Evolutionary conservation across 23 red algal species (phyloP), one percentile per base, ranked within the genome.

Genomic region (Pyropia yezoensis): DNA sequence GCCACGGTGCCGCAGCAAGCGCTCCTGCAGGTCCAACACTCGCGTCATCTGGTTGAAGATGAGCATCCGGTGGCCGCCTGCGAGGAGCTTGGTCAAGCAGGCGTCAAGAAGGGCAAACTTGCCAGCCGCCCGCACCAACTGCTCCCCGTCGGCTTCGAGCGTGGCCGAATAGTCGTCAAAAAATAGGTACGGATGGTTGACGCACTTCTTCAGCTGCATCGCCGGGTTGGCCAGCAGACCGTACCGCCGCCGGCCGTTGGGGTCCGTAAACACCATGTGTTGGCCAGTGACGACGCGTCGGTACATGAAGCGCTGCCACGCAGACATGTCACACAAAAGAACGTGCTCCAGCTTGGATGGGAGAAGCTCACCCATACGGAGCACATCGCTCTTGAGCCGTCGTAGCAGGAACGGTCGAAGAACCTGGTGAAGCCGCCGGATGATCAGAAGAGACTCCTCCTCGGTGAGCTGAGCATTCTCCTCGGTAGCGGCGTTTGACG

Each of bases 21-120:
- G 70, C 59, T 90, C 94, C 62, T 98, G 94, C 30, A 98, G 61
- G 60, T 98, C 94, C 45, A 98, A 76, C 21, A 98, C 86, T 75
- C 83, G 80, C 24, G 87, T 91, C 94, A 98, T 98, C 75, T 98
- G 94, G 71, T 98, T 98, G 64, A 98, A 98, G 20, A 98, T 77
- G 19, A 98, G 79, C 28, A 98, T 74, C 3, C 94, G 79, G 50
- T 98, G 94, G 57, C 74, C 94, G 2, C 79, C 87, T 49, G 76
- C 54, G 22, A 98, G 85, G 49, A 98, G 86, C 62, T 98, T 98
- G 11, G 27, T 71, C 33, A 98, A 58, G 54, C 83, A 91, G 26
- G 88, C 74, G 47, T 98, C 94, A 5, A 98, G 73, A 65, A 91
- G 88, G 22, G 87, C 78, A 81, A 98, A 98, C 66, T 98, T 98